Conservation (phyloP, 2,329 filamentous ascomycete genomes). For the Xylogone sp. region DNA sequence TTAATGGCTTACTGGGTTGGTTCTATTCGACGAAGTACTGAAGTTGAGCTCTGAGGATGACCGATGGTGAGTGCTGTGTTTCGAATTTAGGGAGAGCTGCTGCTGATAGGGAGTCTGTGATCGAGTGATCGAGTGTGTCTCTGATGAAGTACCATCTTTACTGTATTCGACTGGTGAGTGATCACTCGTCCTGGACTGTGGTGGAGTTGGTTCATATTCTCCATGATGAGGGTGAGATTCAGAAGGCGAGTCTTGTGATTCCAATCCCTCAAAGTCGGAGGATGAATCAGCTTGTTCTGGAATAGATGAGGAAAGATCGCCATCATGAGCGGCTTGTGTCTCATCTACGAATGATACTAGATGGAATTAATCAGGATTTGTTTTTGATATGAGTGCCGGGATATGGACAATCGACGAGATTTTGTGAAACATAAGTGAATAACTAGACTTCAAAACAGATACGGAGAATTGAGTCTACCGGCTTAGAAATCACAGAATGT, state of each 20-base stretch:
- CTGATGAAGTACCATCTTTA: not conserved
- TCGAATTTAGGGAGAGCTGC: too few species aligned
- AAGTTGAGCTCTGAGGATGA: too few species aligned
- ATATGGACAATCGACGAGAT: too few species aligned
- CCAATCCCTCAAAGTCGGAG: not conserved
- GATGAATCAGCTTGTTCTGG: not conserved
- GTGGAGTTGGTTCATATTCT: not conserved
- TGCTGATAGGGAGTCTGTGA: too few species aligned
- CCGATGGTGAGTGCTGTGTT: too few species aligned
- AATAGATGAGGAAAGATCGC: not conserved
- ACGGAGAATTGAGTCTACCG: too few species aligned
- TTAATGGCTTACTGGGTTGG: not conserved
- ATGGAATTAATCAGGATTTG: not conserved
- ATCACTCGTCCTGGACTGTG: not conserved
- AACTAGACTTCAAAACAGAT: too few species aligned
- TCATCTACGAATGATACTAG: slow-evolving; percentile 16
- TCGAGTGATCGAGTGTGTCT: too few species aligned
- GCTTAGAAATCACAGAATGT: too few species aligned
- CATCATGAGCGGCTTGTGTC: slow-evolving; percentile 4
- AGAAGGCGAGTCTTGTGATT: not conserved
- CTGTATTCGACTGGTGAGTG: not conserved
- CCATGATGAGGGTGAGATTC: not conserved
- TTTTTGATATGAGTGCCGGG: too few species aligned
- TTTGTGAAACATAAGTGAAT: too few species aligned
- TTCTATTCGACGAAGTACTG: too few species aligned